Conservation (phyloP, 495 filamentous ascomycete genomes). For the Cenococcum geophilum region DNA sequence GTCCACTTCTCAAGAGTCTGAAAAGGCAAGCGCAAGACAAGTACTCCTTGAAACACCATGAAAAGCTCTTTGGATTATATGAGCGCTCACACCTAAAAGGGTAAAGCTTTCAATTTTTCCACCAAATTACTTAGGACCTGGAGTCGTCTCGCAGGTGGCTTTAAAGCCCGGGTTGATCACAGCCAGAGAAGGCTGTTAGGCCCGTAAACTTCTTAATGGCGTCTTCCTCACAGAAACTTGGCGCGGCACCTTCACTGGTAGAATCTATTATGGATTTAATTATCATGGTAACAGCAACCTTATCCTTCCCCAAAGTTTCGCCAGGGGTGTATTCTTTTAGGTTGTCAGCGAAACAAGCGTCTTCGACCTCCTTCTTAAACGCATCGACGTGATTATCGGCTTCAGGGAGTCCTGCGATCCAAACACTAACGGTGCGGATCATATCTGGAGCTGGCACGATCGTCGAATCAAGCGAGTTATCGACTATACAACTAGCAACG, state of each 20-base stretch:
- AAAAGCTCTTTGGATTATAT: too few relatives aligned
- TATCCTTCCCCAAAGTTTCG: not conserved
- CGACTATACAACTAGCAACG: not conserved
- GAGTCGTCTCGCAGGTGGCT: not conserved
- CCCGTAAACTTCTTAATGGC: not conserved
- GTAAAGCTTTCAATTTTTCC: too few relatives aligned
- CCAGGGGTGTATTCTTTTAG: not conserved
- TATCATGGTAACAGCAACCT: not conserved
- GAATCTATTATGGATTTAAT: not conserved
- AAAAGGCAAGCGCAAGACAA: too few relatives aligned
- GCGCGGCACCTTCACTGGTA: not conserved
- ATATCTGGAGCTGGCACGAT: not conserved
- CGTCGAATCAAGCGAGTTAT: not conserved
- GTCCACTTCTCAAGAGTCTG: too few relatives aligned
- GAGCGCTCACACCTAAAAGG: too few relatives aligned
- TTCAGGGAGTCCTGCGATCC: not conserved
- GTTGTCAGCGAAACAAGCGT: not conserved
- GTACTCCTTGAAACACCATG: too few relatives aligned
- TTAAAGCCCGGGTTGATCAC: not conserved
- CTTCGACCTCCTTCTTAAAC: not conserved
- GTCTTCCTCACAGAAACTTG: not conserved
- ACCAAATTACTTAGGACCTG: too few relatives aligned
- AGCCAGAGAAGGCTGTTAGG: not conserved
- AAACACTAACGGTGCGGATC: not conserved
- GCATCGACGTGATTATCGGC: not conserved